A percentile compares a stretch with the other conserved stretches of the same genome.
Conservation (phyloP, 208 protist species). For the Acanthamoeba triangularis region DNA sequence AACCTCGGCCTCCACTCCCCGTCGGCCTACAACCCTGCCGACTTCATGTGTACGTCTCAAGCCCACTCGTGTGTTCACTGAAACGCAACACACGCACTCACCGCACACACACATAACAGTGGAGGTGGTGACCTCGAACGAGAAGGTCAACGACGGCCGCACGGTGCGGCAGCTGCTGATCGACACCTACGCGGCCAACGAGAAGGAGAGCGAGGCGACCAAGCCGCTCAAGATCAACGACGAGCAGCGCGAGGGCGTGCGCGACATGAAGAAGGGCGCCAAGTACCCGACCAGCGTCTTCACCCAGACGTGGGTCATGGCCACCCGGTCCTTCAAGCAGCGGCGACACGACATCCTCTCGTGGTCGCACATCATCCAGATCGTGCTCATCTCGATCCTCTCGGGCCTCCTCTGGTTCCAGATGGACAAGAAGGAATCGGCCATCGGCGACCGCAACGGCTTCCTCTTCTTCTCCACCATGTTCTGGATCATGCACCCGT, state of each 20-base stretch:
- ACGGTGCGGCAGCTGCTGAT: slow-evolving; percentile 73
- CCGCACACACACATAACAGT: not conserved
- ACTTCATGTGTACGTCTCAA: slow-evolving; percentile 74
- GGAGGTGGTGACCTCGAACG: slow-evolving; percentile 52
- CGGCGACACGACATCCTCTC: slow-evolving; percentile 66
- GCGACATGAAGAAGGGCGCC: slow-evolving; percentile 72
- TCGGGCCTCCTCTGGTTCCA: slow-evolving; percentile 83
- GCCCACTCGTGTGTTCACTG: not conserved
- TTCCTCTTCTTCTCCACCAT: slow-evolving; percentile 83
- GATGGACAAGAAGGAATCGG: slow-evolving; percentile 75
- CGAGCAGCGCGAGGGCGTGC: not conserved
- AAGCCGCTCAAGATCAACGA: not conserved
- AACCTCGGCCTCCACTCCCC: slow-evolving; percentile 75
- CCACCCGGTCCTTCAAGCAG: slow-evolving; percentile 74
- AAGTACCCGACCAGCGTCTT: slow-evolving; percentile 72
- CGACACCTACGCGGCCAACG: slow-evolving; percentile 54
- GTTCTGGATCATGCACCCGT: slow-evolving; percentile 81
- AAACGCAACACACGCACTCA: not conserved
- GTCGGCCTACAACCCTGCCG: slow-evolving; percentile 77
- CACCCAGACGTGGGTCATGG: slow-evolving; percentile 66
- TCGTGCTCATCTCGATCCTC: slow-evolving; percentile 74
- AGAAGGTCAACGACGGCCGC: slow-evolving; percentile 64
- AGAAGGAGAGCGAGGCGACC: not conserved
- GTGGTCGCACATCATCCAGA: slow-evolving; percentile 78
- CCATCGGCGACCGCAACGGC: slow-evolving; percentile 79